phyloP scores from a whole-genome alignment of 2,329 filamentous ascomycete genomes.

The Phymatotrichopsis omnivora region DNA sequence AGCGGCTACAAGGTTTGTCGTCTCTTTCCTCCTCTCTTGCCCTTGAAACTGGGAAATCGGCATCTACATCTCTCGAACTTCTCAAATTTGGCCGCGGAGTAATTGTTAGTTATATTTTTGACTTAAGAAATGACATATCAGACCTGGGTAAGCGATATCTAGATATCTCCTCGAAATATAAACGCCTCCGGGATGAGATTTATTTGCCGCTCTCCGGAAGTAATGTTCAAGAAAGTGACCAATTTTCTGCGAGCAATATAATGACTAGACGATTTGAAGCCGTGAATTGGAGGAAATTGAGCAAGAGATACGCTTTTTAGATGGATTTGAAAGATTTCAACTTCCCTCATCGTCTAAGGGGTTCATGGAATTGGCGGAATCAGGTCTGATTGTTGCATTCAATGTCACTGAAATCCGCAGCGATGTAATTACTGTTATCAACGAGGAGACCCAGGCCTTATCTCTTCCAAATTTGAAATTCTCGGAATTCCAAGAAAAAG shows the following conservation, averaged over 20 bases:
- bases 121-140: conserved; percentile 8
- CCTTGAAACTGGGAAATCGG: conserved; percentile 1
- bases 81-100: conserved; percentile 11
- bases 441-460: not conserved
- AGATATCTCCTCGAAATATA: not conserved
- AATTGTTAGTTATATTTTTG: conserved; percentile 9
- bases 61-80: not conserved
- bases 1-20: conserved; percentile 1
- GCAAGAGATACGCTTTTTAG: conserved; percentile 3
- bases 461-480: not conserved
- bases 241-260: too few species aligned
- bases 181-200: conserved; percentile 1
- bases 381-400: conserved; percentile 12
- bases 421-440: conserved; percentile 9
- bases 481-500: not conserved
- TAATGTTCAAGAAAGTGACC: not conserved
- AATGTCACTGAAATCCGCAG: conserved; percentile 6
- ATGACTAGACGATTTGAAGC: not conserved
- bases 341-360: conserved; percentile 1
- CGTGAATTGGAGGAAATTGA: not conserved
- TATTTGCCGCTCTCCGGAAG: conserved; percentile 1
- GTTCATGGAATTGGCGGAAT: not conserved
- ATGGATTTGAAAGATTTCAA: conserved; percentile 1
- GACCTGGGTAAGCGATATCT: conserved; percentile 3
- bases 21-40: conserved; percentile 3